A percentile compares a stretch with the other conserved stretches of the same genome.
Conservation (phyloP, 805 yeast genomes). For the Suhomyces sp. region DNA sequence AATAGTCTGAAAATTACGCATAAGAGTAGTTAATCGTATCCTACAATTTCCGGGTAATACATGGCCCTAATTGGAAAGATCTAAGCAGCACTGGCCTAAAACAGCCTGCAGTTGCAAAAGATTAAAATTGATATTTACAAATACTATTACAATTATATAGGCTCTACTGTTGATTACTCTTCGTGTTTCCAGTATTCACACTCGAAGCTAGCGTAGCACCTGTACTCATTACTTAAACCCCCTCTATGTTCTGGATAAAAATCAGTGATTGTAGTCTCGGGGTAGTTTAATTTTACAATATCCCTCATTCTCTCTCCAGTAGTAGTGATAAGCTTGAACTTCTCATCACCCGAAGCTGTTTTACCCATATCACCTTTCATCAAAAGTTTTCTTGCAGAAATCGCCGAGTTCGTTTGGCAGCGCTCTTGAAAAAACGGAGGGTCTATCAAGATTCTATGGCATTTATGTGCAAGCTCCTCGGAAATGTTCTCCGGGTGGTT, state of each 20-base stretch:
- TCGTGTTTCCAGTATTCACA: constrained; percentile 61
- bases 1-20: not conserved
- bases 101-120: not conserved
- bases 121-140: not conserved
- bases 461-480: constrained; percentile 52
- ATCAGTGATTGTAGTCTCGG: constrained; percentile 59
- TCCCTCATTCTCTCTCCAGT: constrained; percentile 88
- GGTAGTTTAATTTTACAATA: constrained; percentile 59
- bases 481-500: constrained; percentile 64
- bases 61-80: not conserved
- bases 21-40: not conserved
- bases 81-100: not conserved
- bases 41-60: not conserved
- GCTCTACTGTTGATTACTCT: not conserved
- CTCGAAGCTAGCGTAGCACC: constrained; percentile 80
- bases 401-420: constrained; percentile 66
- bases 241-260: constrained; percentile 80
- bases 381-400: constrained; percentile 56
- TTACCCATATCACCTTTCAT: constrained; percentile 34
- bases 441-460: constrained; percentile 73
- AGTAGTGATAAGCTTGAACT: constrained; percentile 61
- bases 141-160: not conserved
- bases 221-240: constrained; percentile 83
- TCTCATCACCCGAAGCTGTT: constrained; percentile 39
- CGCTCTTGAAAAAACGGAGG: constrained; percentile 85